These are phyloP conservation scores for Daedalea quercina DNA, from an alignment of 768 basidiomycete genomes.

Conservation along the genomic window DNA sequence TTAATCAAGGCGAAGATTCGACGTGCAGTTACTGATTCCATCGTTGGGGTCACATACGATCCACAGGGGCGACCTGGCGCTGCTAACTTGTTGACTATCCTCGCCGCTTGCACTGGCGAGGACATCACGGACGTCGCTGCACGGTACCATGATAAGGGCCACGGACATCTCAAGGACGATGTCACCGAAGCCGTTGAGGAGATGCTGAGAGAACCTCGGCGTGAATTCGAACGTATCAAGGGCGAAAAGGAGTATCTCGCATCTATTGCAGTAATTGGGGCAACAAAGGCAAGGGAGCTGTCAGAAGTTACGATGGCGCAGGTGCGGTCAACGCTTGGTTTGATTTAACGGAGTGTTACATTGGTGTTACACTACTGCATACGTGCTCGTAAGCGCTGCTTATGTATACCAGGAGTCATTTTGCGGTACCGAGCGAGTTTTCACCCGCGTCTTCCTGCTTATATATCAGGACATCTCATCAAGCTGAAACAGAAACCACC, in stretches of 20 bases:
- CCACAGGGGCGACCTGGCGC: slow-evolving; percentile 75
- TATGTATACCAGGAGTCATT: no score
- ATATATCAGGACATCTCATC: no score
- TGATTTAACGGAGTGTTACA: no score
- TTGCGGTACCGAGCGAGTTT: no score
- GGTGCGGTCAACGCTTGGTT: slow-evolving; percentile 64
- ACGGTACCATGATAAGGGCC: slow-evolving; percentile 48
- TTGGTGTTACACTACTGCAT: no score
- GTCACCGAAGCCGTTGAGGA: slow-evolving; percentile 70
- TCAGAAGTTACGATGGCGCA: slow-evolving; percentile 59
- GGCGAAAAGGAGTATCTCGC: slow-evolving; percentile 54
- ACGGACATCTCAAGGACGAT: slow-evolving; percentile 66
- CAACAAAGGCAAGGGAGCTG: slow-evolving; percentile 49
- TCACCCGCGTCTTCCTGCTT: no score
- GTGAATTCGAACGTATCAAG: slow-evolving; percentile 59
- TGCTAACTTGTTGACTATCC: slow-evolving; percentile 74
- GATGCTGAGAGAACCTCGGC: slow-evolving; percentile 56
- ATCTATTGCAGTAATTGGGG: slow-evolving; percentile 58
- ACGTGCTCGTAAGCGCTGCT: no score
- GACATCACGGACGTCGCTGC: slow-evolving; percentile 38
- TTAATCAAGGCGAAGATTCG: slow-evolving; percentile 69
- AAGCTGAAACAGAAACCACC: no score
- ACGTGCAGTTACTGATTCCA: slow-evolving; percentile 81
- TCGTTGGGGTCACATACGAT: slow-evolving; percentile 70
- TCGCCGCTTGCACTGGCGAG: slow-evolving; percentile 62